These are phyloP conservation scores for Leucosporidium yakuticum DNA, from an alignment of 768 basidiomycete genomes.

Conservation along the genomic window DNA sequence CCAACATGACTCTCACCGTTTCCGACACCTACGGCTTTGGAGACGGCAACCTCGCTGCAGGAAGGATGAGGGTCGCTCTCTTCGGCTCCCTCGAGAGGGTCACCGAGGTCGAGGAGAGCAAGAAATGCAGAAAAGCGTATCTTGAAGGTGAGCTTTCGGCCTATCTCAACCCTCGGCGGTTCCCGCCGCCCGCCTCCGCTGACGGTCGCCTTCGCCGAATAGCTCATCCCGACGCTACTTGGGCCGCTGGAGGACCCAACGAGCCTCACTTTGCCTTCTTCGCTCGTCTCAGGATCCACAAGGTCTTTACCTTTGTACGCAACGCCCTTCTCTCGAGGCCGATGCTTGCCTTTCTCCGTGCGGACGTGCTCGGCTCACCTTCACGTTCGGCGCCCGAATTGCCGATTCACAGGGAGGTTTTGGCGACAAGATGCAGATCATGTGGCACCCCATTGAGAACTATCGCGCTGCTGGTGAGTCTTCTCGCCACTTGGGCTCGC, in stretches of 20 bases:
- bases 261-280: constrained; percentile 32
- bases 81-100: constrained; percentile 32
- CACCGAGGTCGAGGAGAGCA: constrained; percentile 12
- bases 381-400: neutral
- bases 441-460: constrained; percentile 36
- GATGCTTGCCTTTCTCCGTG: too few species aligned
- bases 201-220: neutral
- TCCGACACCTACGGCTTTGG: constrained; percentile 32
- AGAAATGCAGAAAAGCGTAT: constrained; percentile 19
- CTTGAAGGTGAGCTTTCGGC: constrained; percentile 8
- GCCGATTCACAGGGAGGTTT: constrained; percentile 18
- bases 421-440: constrained; percentile 34
- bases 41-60: constrained; percentile 31
- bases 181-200: neutral
- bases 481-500: neutral
- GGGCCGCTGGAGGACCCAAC: constrained; percentile 21
- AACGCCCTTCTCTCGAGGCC: neutral
- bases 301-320: constrained; percentile 26
- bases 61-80: constrained; percentile 29
- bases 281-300: constrained; percentile 28
- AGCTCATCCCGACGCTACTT: constrained; percentile 29
- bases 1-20: constrained; percentile 32
- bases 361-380: neutral
- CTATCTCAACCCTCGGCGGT: too few species aligned
- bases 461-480: constrained; percentile 21